Base-by-base conservation (phyloP, 1,284 basidiomycete genomes). In the Austroboletus novae-zelandiae region DNA sequence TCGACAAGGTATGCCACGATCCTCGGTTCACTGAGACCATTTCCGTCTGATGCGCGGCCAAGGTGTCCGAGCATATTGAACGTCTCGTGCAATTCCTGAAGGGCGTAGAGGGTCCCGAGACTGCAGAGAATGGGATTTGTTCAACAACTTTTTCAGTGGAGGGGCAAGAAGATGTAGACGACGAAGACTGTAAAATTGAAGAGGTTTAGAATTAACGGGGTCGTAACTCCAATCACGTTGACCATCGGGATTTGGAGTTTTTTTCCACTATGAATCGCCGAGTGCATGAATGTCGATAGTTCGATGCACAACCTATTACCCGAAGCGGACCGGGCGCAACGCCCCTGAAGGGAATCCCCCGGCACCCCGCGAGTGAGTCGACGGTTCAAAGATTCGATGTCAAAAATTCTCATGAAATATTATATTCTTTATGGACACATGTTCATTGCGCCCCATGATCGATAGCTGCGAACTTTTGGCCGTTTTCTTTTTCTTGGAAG, bases 71-170 rank as follows among this genome's bases (percentile, higher is more conserved):
- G 60, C 78, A 80, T 36, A 83, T 86, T 40, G 86, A 89, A 60
- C 78, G 88, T 18, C 73, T 93, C 10, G 91, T 93, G 9, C 82
- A 78, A 54, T 66, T 92, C 39, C 64, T 94, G 32, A 85, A 93
- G 69, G 75, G 89, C 8, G 80, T 85, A 4, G 88, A 90, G 61
- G 79, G 76, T 3, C 64, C 70, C 2, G 78, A 82, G 29, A 78
- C 77, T 2, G 61, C 58, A 11, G 71, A 73, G 40, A 67, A 68
- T 43, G 57, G 47, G 35, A 57, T 57, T 45, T 58, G 56, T 13
- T 57, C 61, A 25, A 51, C 58, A 17, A 48, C 50, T 13, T 56
- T 48, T 6, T 39, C 40, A 4, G 62, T 62, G 20, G 66, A 66
- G 11, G 65, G 65, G 18, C 68, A 65, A 17, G 66, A 59, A 37